A percentile compares a stretch with the other conserved stretches of the same genome.
phyloP scores from a whole-genome alignment of 345 rosid genomes.

The Capsella bursapastoris region DNA sequence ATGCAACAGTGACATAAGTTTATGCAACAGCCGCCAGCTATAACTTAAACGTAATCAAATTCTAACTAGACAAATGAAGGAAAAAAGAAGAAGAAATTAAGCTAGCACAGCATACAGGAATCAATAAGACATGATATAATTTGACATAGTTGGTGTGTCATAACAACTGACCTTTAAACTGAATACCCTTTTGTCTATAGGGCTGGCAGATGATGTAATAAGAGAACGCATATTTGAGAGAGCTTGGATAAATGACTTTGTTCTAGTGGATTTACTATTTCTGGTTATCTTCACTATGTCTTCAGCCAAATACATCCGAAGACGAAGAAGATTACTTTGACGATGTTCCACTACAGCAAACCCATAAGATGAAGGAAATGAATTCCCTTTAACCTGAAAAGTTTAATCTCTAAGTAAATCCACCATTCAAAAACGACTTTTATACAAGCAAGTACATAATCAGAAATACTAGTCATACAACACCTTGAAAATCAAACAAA shows the following conservation, averaged over 20 bases:
- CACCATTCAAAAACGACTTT: not conserved
- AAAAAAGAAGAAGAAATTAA: not conserved
- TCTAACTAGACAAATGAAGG: not conserved
- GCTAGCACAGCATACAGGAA: not conserved
- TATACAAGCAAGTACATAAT: not conserved
- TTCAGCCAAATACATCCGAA: constrained; percentile 83
- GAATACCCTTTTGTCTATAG: constrained; percentile 58
- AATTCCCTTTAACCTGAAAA: constrained; percentile 63
- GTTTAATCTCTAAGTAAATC: constrained; percentile 6
- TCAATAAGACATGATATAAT: not conserved
- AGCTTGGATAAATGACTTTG: constrained; percentile 53
- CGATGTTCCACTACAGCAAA: constrained; percentile 92
- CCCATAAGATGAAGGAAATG: constrained; percentile 70
- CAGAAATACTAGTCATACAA: constrained; percentile 16
- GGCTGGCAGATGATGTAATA: constrained; percentile 58
- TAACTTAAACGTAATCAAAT: not conserved
- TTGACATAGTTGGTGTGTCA: not conserved
- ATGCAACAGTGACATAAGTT: not conserved
- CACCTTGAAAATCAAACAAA: not conserved
- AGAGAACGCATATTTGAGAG: constrained; percentile 62
- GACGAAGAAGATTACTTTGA: constrained; percentile 62
- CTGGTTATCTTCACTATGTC: constrained; percentile 57
- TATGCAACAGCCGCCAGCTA: constrained; percentile 5
- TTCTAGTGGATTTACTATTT: constrained; percentile 43
- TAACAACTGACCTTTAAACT: constrained; percentile 69